These are phyloP conservation scores for Trametes meyenii DNA, from an alignment of 768 basidiomycete species.

Conservation along the genomic window DNA sequence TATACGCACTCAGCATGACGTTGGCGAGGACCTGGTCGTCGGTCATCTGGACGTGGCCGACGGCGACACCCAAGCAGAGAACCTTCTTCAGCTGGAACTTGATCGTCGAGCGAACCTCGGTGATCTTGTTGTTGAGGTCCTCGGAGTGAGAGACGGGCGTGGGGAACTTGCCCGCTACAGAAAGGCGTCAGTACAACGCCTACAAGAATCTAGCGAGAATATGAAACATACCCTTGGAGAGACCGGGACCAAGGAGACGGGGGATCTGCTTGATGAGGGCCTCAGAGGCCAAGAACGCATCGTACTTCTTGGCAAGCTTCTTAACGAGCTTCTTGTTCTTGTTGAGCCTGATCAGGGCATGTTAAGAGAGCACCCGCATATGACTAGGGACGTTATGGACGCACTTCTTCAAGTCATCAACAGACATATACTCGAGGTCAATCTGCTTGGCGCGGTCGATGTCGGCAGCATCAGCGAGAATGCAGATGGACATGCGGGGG, in stretches of 20 bases:
- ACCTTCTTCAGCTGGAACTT: slow-evolving; percentile 99
- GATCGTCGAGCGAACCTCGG: slow-evolving; percentile 97
- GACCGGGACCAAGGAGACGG: slow-evolving; percentile 98
- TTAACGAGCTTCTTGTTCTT: slow-evolving; percentile 99
- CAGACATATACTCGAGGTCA: slow-evolving; percentile 98
- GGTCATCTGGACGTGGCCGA: slow-evolving; percentile 96
- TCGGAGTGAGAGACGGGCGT: slow-evolving; percentile 93
- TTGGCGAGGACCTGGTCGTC: slow-evolving; percentile 97
- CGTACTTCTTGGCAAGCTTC: slow-evolving; percentile 99
- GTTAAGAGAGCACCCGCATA: not conserved
- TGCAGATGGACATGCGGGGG: slow-evolving; percentile 99
- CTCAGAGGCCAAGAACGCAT: slow-evolving; percentile 98
- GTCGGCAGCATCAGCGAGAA: slow-evolving; percentile 98
- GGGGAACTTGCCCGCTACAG: slow-evolving; percentile 96
- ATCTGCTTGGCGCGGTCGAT: slow-evolving; percentile 99
- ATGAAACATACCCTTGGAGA: slow-evolving; percentile 82
- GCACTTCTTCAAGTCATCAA: slow-evolving; percentile 98
- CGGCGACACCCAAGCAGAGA: slow-evolving; percentile 97
- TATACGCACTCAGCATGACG: slow-evolving; percentile 87
- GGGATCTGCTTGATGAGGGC: slow-evolving; percentile 99
- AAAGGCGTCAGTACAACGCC: not conserved
- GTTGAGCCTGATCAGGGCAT: slow-evolving; percentile 68
- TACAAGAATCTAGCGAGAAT: not conserved
- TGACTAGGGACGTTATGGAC: slow-evolving; percentile 22
- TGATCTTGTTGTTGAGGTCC: slow-evolving; percentile 87